Evolutionary conservation across 768 basidiomycete species (phyloP), one percentile per base, ranked within the genome.

Genomic region (Suillus lakei): DNA sequence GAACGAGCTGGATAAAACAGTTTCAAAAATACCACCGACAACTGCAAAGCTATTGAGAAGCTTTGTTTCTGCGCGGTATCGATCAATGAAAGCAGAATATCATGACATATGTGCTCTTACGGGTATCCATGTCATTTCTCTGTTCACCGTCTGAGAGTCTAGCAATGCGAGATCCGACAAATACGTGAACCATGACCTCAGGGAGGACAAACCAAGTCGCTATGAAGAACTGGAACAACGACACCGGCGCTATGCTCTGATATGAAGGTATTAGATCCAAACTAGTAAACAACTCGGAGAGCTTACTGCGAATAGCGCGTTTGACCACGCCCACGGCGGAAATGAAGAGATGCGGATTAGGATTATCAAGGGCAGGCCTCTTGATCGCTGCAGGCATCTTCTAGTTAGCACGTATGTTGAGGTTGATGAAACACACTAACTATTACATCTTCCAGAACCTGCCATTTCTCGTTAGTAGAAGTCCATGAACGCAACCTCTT

Each of bases 321-420:
- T 95, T 23, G 89, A 87, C 71, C 94, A 95, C 0, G 91, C 90
- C 91, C 92, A 95, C 4, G 94, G 92, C 56, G 92, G 92, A 74
- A 95, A 86, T 4, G 94, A 88, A 5, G 91, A 93, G 26, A 92
- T 76, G 13, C 93, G 88, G 66, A 95, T 90, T 54, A 96, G 83
- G 69, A 93, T 85, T 48, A 96, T 91, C 30, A 95, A 80, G 23
- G 89, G 89, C n/a, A 95, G 79, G 18, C 94, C 94, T 74, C 90
- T 92, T 21, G 87, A 86, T 66, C 80, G 82, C 91, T 93, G 69
- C 55, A 66, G 65, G 30, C 18, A 6, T 41, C 26, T 18, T 39
- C 16, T 12, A 59, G 8, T 28, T 43, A 12, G 48, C 26, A 59
- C 7, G 8, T 6, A 64, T 69, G 34, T 12, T 12, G 26, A 64